These are phyloP conservation scores for Phaeosphaeria sp. DNA, from an alignment of 2,329 filamentous ascomycete genomes.

Conservation along the genomic window DNA sequence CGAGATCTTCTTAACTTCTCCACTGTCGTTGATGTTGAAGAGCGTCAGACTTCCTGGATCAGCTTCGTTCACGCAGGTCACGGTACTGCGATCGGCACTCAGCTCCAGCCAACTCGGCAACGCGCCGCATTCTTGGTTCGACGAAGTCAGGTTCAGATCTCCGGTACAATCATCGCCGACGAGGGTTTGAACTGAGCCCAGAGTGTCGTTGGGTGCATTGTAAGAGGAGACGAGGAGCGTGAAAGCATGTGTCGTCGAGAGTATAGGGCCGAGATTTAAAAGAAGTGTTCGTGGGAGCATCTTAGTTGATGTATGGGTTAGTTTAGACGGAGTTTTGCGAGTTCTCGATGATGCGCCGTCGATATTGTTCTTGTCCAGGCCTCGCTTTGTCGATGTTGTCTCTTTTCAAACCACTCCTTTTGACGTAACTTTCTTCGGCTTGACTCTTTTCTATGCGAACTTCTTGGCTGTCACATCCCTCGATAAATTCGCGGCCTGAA, in stretches of 20 bases:
- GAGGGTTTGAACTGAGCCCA: conserved; percentile 52
- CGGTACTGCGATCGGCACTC: conserved; percentile 55
- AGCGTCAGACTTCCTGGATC: conserved; percentile 54
- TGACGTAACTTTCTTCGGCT: too few relatives aligned
- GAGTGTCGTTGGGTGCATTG: conserved; percentile 8
- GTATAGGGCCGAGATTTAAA: not conserved
- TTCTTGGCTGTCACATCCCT: too few relatives aligned
- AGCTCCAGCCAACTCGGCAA: conserved; percentile 68
- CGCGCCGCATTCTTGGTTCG: conserved; percentile 57
- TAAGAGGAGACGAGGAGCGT: conserved; percentile 56
- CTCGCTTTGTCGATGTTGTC: too few relatives aligned
- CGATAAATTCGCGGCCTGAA: too few relatives aligned
- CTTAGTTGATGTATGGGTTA: not conserved
- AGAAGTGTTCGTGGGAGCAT: not conserved
- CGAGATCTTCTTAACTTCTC: conserved; percentile 45
- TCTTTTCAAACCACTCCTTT: too few relatives aligned
- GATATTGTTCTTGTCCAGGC: too few relatives aligned
- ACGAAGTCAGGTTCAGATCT: conserved; percentile 53
- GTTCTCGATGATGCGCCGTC: not conserved
- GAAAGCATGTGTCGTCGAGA: conserved; percentile 9
- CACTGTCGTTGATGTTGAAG: conserved; percentile 42
- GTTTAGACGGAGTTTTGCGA: not conserved
- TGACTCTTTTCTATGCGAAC: not conserved
- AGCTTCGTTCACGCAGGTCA: conserved; percentile 69
- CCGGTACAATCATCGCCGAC: conserved; percentile 13